Conservation (phyloP, 2,329 filamentous ascomycete species). For the Rutstroemia sp. region DNA sequence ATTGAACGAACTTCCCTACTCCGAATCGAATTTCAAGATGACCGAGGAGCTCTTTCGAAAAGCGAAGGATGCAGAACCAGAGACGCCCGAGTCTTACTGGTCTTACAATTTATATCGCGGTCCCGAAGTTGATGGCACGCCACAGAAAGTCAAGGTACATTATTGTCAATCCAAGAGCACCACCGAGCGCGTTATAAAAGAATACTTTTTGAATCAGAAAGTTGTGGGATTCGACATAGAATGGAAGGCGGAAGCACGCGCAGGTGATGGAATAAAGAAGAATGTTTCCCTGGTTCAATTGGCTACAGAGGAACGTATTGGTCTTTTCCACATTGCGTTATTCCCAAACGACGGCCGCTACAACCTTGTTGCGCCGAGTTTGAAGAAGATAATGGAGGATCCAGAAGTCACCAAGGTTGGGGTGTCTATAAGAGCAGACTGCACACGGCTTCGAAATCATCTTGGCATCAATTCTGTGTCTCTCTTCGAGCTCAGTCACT, state of each 20-base stretch:
- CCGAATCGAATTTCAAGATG: conserved; percentile 40
- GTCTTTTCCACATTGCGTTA: conserved; percentile 71
- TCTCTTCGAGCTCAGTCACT: conserved; percentile 73
- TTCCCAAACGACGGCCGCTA: conserved; percentile 39
- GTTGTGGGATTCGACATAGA: conserved; percentile 87
- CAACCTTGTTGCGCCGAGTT: conserved; percentile 61
- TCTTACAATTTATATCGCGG: conserved; percentile 60
- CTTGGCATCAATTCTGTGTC: conserved; percentile 59
- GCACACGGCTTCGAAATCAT: conserved; percentile 58
- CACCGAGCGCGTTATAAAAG: conserved; percentile 55
- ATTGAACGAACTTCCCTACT: conserved; percentile 31
- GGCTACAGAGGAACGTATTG: conserved; percentile 68
- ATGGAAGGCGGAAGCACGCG: conserved; percentile 55
- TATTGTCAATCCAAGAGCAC: conserved; percentile 66
- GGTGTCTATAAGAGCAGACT: conserved; percentile 66
- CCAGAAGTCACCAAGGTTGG: conserved; percentile 65
- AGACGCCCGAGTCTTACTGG: conserved; percentile 53
- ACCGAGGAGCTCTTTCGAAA: conserved; percentile 37
- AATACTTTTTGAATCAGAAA: conserved; percentile 60
- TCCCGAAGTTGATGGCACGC: conserved; percentile 31
- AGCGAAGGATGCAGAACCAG: conserved; percentile 40
- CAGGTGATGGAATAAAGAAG: conserved; percentile 44
- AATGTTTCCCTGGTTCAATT: conserved; percentile 81
- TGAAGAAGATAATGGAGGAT: conserved; percentile 67
- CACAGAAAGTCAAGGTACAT: conserved; percentile 57